A percentile compares a stretch with the other conserved stretches of the same genome.
phyloP scores from a whole-genome alignment of 164 flowering plant species.

The Piper longum region DNA sequence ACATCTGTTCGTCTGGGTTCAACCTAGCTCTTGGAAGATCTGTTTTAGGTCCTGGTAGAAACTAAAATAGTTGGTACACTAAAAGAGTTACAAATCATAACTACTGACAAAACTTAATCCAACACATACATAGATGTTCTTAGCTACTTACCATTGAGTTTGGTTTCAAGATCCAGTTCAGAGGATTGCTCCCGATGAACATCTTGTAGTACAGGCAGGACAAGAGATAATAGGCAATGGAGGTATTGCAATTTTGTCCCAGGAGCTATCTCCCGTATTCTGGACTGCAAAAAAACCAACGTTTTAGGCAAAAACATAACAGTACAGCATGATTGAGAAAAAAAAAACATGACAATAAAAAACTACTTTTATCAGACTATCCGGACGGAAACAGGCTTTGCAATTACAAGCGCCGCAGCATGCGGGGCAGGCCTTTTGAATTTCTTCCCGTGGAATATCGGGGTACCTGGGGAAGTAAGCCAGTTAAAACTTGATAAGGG shows the following conservation, averaged over 20 bases:
- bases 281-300: conserved; percentile 30
- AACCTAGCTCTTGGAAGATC: conserved; percentile 58
- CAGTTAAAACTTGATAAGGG: too few species aligned
- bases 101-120: background rate
- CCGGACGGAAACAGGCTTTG: conserved; percentile 20
- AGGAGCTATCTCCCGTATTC: conserved; percentile 58
- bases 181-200: conserved; percentile 64
- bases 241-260: conserved; percentile 70
- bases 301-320: too few species aligned
- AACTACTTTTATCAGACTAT: conserved; percentile 55
- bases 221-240: conserved; percentile 57
- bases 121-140: conserved; percentile 1
- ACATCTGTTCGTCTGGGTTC: conserved; percentile 89
- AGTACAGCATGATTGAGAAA: background rate
- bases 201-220: conserved; percentile 70
- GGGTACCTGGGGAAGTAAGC: conserved; percentile 44
- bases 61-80: conserved; percentile 3
- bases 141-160: conserved; percentile 42
- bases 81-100: background rate
- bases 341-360: background rate
- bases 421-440: conserved; percentile 75
- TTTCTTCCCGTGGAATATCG: conserved; percentile 58
- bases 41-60: conserved; percentile 42
- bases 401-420: conserved; percentile 86
- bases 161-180: conserved; percentile 72